Evolutionary conservation across 2,329 filamentous ascomycete genomes (phyloP).

Genomic region (Sphaerostilbella broomeana): DNA sequence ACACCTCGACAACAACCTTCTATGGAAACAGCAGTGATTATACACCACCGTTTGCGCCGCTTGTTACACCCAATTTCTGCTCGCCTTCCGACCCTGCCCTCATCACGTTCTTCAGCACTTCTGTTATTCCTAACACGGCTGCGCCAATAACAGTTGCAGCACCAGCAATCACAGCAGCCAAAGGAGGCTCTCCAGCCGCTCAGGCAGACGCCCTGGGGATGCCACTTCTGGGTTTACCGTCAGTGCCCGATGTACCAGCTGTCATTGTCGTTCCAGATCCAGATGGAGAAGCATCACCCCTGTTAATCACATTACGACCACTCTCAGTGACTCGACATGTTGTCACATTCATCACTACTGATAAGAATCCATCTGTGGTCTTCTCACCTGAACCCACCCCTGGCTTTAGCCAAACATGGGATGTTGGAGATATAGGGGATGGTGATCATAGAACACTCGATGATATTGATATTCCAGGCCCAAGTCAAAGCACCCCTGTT

Average conservation of each 20-base stretch:
- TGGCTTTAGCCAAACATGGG: slow-evolving; percentile 28
- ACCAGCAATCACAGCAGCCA: neutral
- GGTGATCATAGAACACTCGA: slow-evolving; percentile 17
- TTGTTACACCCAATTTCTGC: slow-evolving; percentile 36
- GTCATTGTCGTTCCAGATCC: slow-evolving; percentile 1
- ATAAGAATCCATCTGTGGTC: slow-evolving; percentile 49
- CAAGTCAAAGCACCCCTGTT: neutral
- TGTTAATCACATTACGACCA: slow-evolving; percentile 6
- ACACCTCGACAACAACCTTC: slow-evolving; percentile 46
- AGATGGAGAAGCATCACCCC: neutral
- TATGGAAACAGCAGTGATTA: slow-evolving; percentile 40
- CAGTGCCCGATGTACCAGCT: slow-evolving; percentile 2
- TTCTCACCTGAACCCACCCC: slow-evolving; percentile 33
- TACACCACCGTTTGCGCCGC: slow-evolving; percentile 37
- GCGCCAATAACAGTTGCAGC: neutral
- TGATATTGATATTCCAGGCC: neutral
- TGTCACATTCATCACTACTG: slow-evolving; percentile 44
- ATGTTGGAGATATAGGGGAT: slow-evolving; percentile 3
- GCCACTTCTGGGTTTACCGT: too few species aligned
- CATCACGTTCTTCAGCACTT: slow-evolving; percentile 5
- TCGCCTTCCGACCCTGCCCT: slow-evolving; percentile 8
- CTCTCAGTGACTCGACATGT: slow-evolving; percentile 18
- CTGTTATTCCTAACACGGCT: slow-evolving; percentile 7
- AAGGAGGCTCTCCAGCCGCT: neutral
- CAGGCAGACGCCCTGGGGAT: neutral